Evolutionary conservation across 495 filamentous ascomycete species (phyloP), one percentile per base, ranked within the genome.

Genomic region (Darksidea phi): DNA sequence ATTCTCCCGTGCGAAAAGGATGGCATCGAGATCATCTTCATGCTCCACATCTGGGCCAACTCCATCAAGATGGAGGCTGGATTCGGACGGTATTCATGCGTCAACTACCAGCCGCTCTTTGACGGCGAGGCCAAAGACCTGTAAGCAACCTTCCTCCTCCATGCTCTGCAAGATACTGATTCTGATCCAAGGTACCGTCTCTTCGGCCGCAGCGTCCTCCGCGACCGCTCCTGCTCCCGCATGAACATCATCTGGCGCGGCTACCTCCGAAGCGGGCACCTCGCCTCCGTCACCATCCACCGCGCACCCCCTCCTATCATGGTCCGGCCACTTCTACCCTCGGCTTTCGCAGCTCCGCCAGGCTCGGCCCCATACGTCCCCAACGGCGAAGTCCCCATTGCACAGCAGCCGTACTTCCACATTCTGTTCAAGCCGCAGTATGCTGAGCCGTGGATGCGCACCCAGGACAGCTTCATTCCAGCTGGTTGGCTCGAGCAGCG

Each of bases 381-480:
- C 28, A 32, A 3, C 4, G 28, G 28, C 3, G 4, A 3, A 3
- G 10, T 32, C 28, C 4, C 28, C 28, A 32, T 32, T 10, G 4
- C 28, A 10, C 28, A 32, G 28, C 28, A 10, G 4, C 55, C 55
- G 2, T 50, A 10, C 45, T 24, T 58, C 43, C 55, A 49, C 15
- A 58, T 58, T 23, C 46, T 58, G 7, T 58, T 58, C 55, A 50
- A 58, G 46, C 26, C 45, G 6, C 18, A 58, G 46, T 41, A 13
- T 20, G 25, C 18, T 5, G 42, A 48, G 32, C 42, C 18, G 4
- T 58, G 55, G 45, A 58, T 58, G 55, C 13, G 1, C 13, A 23
- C 26, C 28, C 42, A 36, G 15, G 43, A 36, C 25, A 2, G 17
- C 2, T 12, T 1, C 17, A 36, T 48, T 25, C 46, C 45, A 1